Base-by-base conservation (phyloP, 768 basidiomycete species). In the Boletus reticuloceps region DNA sequence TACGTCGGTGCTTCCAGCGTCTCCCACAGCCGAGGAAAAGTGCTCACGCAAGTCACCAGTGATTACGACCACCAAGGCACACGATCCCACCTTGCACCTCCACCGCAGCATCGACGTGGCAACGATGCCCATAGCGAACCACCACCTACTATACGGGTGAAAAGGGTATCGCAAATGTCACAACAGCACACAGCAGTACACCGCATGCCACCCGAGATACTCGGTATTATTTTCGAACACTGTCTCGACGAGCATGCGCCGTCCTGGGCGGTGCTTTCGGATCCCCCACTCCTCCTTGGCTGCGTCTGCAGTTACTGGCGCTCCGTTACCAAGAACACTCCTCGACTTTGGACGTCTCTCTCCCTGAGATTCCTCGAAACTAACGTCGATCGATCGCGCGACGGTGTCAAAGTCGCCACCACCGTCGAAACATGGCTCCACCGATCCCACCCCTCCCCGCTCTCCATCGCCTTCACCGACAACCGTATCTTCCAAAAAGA, bases 131-230 rank as follows among this genome's bases (percentile, higher is more conserved):
- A 0, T 42, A 29, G 12, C 16, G 45, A 34, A 38, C 34, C 4
- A 38, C 19, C 27, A n/a, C 37, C 19, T 17, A 14, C 31, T 13
- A 20, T 45, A 7, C 38, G 46, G 17, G 19, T 44, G 31, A 25
- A 19, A 36, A 54, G 13, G 29, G 6, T 19, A 31, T 38, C 38
- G 4, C 25, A 46, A 16, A 9, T 6, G 16, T 17, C 51, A n/a
- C 36, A 20, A 10, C 34, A 22, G 13, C 32, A 54, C 45, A 43
- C 54, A 14, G 31, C 37, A 16, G 37, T 50, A 7, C 51, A 59
- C 20, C 51, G 60, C 13, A 55, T 69, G 20, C 67, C 67, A 5
- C 67, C 67, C 1, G 62, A 83, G 71, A 70, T 83, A 80, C 60
- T 78, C 2, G 58, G 60, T 16, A 58, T 60, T 25, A 63, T 68